Evolutionary conservation across 768 basidiomycete species (phyloP).

Genomic region (Atractiella rhizophila): DNA sequence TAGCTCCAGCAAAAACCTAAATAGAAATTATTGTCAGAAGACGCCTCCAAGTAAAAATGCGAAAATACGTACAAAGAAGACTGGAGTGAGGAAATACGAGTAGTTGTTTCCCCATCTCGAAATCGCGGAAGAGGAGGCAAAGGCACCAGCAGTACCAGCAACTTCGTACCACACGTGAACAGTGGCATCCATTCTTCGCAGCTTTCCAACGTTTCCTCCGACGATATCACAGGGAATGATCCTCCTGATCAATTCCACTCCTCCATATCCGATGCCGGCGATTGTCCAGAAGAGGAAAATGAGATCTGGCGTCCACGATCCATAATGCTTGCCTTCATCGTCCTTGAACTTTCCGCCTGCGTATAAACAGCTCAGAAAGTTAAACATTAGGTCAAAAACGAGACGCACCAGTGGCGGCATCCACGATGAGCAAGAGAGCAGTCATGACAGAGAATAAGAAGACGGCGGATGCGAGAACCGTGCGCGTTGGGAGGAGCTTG

Average conservation of each 20-base stretch:
- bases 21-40: not conserved
- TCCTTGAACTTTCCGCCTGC: not conserved
- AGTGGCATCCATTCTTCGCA: conserved; percentile 16
- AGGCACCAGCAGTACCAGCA: conserved; percentile 18
- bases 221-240: conserved; percentile 12
- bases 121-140: conserved; percentile 16
- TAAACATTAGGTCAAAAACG: not conserved
- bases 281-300: conserved; percentile 15
- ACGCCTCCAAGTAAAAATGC: no score
- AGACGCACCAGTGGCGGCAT: conserved; percentile 15
- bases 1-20: conserved; percentile 1
- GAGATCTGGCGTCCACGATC: conserved; percentile 14
- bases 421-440: conserved; percentile 15
- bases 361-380: not conserved
- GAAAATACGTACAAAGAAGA: conserved; percentile 10
- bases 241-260: conserved; percentile 19
- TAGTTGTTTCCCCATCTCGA: conserved; percentile 14
- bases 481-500: conserved; percentile 15
- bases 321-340: conserved; percentile 9
- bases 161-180: conserved; percentile 18
- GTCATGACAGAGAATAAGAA: conserved; percentile 16
- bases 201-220: conserved; percentile 17
- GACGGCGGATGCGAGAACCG: conserved; percentile 17
- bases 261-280: conserved; percentile 17
- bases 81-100: not conserved